These are phyloP conservation scores for Dinochytrium kinnereticum DNA, from an alignment of 371 early-diverging fungal genomes.

Conservation along the genomic window DNA sequence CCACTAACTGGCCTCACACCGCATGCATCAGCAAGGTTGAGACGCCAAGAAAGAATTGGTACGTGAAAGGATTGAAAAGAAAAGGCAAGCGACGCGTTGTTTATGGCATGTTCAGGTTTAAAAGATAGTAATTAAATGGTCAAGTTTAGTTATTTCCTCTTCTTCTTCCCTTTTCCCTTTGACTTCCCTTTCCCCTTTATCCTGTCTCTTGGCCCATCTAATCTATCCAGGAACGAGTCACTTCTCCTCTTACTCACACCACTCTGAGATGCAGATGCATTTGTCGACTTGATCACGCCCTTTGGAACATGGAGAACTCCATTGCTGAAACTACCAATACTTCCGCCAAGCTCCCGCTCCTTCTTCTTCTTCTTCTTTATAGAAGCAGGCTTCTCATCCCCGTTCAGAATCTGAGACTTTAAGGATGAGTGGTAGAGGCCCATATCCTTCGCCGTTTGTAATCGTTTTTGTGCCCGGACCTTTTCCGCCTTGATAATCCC, in stretches of 20 bases:
- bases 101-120: no score
- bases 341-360: slow-evolving; percentile 30
- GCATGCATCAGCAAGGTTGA: no score
- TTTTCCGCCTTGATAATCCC: slow-evolving; percentile 35
- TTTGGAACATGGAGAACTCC: slow-evolving; percentile 51
- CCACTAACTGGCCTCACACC: no score
- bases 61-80: no score
- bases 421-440: slow-evolving; percentile 53
- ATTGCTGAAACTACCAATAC: slow-evolving; percentile 50
- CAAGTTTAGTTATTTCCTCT: neutral
- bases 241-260: neutral
- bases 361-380: slow-evolving; percentile 35
- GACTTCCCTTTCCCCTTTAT: neutral
- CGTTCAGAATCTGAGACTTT: slow-evolving; percentile 43
- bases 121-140: no score
- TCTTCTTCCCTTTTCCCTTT: neutral
- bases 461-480: slow-evolving; percentile 34
- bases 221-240: neutral
- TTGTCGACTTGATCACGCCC: slow-evolving; percentile 35
- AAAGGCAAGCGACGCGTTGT: no score
- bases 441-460: slow-evolving; percentile 52
- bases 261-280: neutral
- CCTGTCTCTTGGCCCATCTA: neutral
- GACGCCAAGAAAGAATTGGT: no score
- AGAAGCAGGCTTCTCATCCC: slow-evolving; percentile 19